These are phyloP conservation scores for Talaromyces sp. DNA, from an alignment of 2,329 filamentous ascomycete genomes.

Conservation along the genomic window DNA sequence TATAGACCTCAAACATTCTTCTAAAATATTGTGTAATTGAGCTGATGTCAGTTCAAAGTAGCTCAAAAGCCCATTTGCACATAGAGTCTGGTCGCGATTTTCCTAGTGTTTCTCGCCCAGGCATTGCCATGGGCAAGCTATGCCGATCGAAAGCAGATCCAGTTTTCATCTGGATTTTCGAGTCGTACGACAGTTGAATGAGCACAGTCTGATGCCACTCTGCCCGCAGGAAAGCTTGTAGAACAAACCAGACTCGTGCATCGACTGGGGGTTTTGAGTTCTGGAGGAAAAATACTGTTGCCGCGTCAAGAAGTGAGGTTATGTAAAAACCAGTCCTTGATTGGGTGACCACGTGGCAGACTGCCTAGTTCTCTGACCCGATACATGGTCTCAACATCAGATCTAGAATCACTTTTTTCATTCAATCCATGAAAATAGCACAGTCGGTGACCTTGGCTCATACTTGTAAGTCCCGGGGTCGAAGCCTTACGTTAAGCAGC, in stretches of 20 bases:
- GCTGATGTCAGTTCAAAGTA: slow-evolving; percentile 20
- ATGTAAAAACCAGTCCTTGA: not conserved
- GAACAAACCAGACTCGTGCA: slow-evolving; percentile 11
- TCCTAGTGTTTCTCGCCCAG: not conserved
- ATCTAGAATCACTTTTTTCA: too few relatives aligned
- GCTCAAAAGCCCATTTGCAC: slow-evolving; percentile 25
- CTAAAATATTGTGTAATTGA: slow-evolving; percentile 22
- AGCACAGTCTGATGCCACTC: slow-evolving; percentile 15
- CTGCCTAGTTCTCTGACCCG: too few relatives aligned
- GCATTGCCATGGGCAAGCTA: slow-evolving; percentile 9
- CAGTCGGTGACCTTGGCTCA: too few relatives aligned
- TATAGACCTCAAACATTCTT: slow-evolving; percentile 16
- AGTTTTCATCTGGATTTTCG: not conserved
- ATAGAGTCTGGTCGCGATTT: slow-evolving; percentile 18
- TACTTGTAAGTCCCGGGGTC: too few relatives aligned
- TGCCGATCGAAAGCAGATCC: not conserved
- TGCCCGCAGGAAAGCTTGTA: slow-evolving; percentile 17
- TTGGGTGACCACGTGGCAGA: too few relatives aligned
- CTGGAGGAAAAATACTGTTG: not conserved
- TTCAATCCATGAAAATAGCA: too few relatives aligned
- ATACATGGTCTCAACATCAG: too few relatives aligned
- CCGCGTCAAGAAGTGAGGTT: slow-evolving; percentile 15
- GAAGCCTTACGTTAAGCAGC: too few relatives aligned
- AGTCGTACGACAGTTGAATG: slow-evolving; percentile 14
- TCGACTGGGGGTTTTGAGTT: not conserved